Evolutionary conservation across 441 rosid genomes (phyloP).

Genomic region (Erodium moschatum): DNA sequence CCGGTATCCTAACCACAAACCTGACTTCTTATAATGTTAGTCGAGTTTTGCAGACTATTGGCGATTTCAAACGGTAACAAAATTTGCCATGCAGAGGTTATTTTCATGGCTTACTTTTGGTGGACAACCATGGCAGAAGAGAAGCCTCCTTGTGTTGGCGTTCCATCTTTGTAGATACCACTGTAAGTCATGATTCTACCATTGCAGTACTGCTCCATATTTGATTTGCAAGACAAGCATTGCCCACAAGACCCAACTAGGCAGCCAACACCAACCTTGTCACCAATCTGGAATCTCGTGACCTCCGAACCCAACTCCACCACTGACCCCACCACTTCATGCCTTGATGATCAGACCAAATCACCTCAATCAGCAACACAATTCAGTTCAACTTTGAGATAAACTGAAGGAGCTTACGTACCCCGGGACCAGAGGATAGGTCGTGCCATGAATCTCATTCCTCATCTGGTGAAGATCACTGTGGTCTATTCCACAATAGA

Average conservation of each 20-base stretch:
- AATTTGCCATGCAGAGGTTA: neutral
- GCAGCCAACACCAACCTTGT: slow-evolving; percentile 36
- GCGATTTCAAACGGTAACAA: neutral
- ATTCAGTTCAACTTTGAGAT: neutral
- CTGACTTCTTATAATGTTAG: slow-evolving; percentile 16
- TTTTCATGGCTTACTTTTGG: slow-evolving; percentile 30
- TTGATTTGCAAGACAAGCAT: slow-evolving; percentile 30
- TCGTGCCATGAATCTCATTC: slow-evolving; percentile 24
- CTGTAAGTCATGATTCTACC: slow-evolving; percentile 28
- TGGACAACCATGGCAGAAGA: slow-evolving; percentile 37
- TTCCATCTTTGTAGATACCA: slow-evolving; percentile 34
- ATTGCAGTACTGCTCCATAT: slow-evolving; percentile 33
- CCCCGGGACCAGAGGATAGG: slow-evolving; percentile 44
- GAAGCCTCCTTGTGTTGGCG: slow-evolving; percentile 34
- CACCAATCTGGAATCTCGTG: slow-evolving; percentile 30
- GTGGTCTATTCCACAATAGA: slow-evolving; percentile 42
- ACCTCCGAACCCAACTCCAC: slow-evolving; percentile 35
- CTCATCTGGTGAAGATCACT: slow-evolving; percentile 37
- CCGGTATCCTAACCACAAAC: slow-evolving; percentile 37
- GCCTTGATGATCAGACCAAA: slow-evolving; percentile 22
- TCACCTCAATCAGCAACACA: neutral
- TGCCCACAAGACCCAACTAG: slow-evolving; percentile 37
- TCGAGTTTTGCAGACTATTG: neutral
- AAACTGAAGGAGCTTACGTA: slow-evolving; percentile 8
- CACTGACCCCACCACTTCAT: slow-evolving; percentile 43